Evolutionary conservation across 176 grass and related monocot species (phyloP).

Genomic region (Oryza glumipatula): DNA sequence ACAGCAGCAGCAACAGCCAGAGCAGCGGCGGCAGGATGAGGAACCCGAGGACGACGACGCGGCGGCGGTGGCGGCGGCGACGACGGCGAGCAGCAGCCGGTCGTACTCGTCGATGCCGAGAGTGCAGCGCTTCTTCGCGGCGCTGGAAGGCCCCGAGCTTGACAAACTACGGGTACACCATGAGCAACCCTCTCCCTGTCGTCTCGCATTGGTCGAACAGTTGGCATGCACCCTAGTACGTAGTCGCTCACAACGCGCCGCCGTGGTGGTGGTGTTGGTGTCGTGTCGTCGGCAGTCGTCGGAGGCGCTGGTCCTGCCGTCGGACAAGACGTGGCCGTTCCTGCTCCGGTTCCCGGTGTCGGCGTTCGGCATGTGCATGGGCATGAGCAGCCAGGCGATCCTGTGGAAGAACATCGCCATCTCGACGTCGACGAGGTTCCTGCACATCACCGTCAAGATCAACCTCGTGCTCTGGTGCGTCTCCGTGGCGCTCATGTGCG

Average conservation of each 20-base stretch:
- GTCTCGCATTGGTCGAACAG: conserved; percentile 1
- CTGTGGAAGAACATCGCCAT: conserved; percentile 84
- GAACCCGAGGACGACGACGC: conserved; percentile 19
- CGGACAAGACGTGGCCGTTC: conserved; percentile 93
- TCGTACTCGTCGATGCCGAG: conserved; percentile 42
- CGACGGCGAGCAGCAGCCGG: background rate
- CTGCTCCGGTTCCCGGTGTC: conserved; percentile 92
- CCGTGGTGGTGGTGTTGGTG: background rate
- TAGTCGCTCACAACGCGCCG: conserved; percentile 14
- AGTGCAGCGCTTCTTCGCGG: conserved; percentile 86
- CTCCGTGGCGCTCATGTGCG: conserved; percentile 54
- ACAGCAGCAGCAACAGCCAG: background rate
- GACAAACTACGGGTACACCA: conserved; percentile 76
- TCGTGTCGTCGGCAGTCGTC: conserved; percentile 49
- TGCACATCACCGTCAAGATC: conserved; percentile 64
- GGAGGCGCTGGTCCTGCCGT: conserved; percentile 74
- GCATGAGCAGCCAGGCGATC: conserved; percentile 90
- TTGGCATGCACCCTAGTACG: background rate
- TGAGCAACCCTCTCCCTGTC: background rate
- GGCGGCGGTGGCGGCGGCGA: background rate
- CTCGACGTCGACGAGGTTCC: conserved; percentile 72
- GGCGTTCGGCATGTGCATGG: conserved; percentile 86
- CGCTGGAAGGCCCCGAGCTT: conserved; percentile 91
- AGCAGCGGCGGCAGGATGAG: background rate
- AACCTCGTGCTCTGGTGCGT: conserved; percentile 90